Percentiles rank a stretch among this genome's conserved stretches.
These are phyloP conservation scores for Ceratocystis papillata DNA, from an alignment of 2,329 filamentous ascomycete species.

Conservation along the genomic window DNA sequence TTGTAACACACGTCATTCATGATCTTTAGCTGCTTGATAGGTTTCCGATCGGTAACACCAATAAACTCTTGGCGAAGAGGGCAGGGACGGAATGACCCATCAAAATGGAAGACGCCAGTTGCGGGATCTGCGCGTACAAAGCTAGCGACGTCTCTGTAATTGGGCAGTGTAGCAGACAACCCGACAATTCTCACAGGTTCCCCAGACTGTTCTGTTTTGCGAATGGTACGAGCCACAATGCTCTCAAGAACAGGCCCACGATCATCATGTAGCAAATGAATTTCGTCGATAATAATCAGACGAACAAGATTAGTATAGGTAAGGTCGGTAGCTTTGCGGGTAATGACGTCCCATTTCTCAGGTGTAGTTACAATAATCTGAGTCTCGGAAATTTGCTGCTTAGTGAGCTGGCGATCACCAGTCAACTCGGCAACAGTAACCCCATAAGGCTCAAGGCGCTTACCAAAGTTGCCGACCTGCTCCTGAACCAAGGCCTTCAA, in stretches of 20 bases:
- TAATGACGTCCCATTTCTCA: constrained; percentile 99
- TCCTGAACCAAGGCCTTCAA: constrained; percentile 94
- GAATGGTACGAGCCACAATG: constrained; percentile 88
- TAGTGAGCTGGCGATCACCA: constrained; percentile 93
- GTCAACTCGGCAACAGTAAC: constrained; percentile 92
- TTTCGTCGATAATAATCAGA: constrained; percentile 93
- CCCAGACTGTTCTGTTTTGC: constrained; percentile 85
- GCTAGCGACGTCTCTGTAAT: constrained; percentile 90
- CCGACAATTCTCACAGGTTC: constrained; percentile 87
- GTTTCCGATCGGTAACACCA: constrained; percentile 92
- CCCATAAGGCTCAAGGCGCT: constrained; percentile 78
- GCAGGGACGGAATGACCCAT: constrained; percentile 85
- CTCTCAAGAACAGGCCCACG: constrained; percentile 94
- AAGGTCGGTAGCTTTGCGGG: constrained; percentile 89
- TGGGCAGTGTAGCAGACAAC: constrained; percentile 87
- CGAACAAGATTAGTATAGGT: constrained; percentile 97
- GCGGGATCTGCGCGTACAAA: constrained; percentile 81
- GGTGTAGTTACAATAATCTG: constrained; percentile 97
- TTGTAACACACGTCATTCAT: constrained; percentile 99
- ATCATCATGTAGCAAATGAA: constrained; percentile 93
- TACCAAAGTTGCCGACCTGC: constrained; percentile 95
- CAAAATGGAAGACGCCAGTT: constrained; percentile 91
- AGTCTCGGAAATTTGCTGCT: constrained; percentile 95
- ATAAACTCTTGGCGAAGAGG: constrained; percentile 95
- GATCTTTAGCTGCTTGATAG: constrained; percentile 95